Evolutionary conservation across 306 rosid genomes (phyloP), one percentile per base, ranked within the genome.

Genomic region (Cicer pinnatifidum): DNA sequence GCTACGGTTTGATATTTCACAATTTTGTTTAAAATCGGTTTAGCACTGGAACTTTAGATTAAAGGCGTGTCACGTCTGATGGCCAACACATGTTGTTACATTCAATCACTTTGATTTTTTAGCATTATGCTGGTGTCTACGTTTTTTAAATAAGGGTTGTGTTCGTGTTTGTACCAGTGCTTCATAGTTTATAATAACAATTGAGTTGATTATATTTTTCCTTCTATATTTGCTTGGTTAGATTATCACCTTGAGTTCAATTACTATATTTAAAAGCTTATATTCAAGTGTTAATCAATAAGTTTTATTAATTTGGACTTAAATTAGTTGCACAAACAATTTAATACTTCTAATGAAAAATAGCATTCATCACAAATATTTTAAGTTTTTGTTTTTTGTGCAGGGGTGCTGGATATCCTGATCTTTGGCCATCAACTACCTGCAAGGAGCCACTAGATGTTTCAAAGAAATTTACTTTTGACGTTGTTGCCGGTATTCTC

Each of bases 381-480:
- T 66, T 37, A 44, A 63, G 39, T 12, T 13, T 13, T 41, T 75
- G 11, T 78, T 63, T 23, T 48, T 39, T 28, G 13, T 75, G 75
- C 83, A 94, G 99, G 99, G 99, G 99, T 67, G 56, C 47, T 62
- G 99, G 99, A 75, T 94, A 94, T 90, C 97, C 99, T 1, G 88
- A 88, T 79, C 95, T 94, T 56, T 94, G 99, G 99, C 97, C 99
- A 73, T 83, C 95, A 77, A 78, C 93, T 73, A 72, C 90, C 28
- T 94, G 99, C 69, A 88, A 64, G 84, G 91, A 89, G 82, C 99
- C 99, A 6, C 95, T 94, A 45, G 99, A 94, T 76, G 95, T 94
- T 84, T 74, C 99, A 37, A 91, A 94, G 84, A 75, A 72, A 5
- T 88, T 77, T 75, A 94, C 96, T 64, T 94, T 91, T 69, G 96